Conservation (phyloP, 441 rosid genomes). For the Populus hybrid region DNA sequence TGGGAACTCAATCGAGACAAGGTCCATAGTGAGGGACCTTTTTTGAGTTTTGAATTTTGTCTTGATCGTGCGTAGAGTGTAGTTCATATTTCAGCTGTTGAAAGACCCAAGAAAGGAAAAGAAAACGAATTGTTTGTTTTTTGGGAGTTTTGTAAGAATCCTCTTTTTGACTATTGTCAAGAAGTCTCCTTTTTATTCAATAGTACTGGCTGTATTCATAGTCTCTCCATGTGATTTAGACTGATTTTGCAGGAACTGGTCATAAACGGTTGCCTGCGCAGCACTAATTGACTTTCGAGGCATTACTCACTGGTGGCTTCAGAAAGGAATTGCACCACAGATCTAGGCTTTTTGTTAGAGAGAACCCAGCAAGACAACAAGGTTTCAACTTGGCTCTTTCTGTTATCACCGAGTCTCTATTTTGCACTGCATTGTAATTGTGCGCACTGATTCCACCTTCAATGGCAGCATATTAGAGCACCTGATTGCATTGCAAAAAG, state of each 20-base stretch:
- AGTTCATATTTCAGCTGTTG: neutral
- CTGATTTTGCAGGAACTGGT: neutral
- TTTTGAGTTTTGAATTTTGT: neutral
- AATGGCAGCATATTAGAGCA: neutral
- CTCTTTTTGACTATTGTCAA: neutral
- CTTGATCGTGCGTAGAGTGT: too few relatives aligned
- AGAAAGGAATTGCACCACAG: neutral
- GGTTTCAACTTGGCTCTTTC: neutral
- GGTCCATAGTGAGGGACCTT: neutral
- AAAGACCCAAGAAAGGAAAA: neutral
- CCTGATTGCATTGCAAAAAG: neutral
- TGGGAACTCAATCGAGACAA: neutral
- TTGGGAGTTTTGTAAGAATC: neutral
- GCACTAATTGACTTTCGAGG: neutral
- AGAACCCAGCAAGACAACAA: neutral
- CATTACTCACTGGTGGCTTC: neutral
- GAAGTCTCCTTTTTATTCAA: neutral
- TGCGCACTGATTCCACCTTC: neutral
- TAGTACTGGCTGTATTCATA: neutral
- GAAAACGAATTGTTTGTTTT: neutral
- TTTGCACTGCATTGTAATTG: neutral
- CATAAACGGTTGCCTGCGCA: neutral
- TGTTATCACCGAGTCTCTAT: neutral
- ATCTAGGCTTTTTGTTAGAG: neutral
- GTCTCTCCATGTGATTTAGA: neutral